Evolutionary conservation across 257 asterid genomes (phyloP).

Genomic region (Capsicum baccatum): DNA sequence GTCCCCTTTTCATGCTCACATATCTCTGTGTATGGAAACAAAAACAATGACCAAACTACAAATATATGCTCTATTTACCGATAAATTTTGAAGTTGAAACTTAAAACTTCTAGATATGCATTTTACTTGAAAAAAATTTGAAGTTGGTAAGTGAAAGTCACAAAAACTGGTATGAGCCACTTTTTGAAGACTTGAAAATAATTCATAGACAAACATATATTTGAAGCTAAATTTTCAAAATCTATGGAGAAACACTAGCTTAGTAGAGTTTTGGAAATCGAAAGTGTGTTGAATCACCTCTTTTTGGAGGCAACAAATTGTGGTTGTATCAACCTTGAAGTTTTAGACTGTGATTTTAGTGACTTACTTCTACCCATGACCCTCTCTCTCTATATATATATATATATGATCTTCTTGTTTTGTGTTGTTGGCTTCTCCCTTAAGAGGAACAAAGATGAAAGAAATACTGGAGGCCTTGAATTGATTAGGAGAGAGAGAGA

Average conservation of each 20-base stretch:
- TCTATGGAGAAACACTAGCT: background rate
- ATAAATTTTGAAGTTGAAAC: no score
- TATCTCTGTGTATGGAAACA: background rate
- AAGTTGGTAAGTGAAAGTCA: background rate
- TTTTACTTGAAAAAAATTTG: no score
- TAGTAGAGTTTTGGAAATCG: background rate
- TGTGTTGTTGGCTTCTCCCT: background rate
- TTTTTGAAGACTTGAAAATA: background rate
- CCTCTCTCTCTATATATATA: background rate
- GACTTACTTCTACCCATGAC: conserved; percentile 42
- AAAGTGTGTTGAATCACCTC: conserved; percentile 42
- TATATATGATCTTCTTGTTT: background rate
- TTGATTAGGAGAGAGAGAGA: conserved; percentile 50
- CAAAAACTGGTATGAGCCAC: background rate
- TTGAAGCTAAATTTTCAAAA: background rate
- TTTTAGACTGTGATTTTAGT: conserved; percentile 29
- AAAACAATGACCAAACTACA: background rate
- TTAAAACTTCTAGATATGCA: no score
- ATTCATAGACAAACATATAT: background rate
- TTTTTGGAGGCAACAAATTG: conserved; percentile 53
- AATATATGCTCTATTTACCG: background rate
- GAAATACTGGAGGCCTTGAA: conserved; percentile 20
- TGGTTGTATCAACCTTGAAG: conserved; percentile 29
- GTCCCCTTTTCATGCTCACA: background rate
- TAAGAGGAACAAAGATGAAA: conserved; percentile 34